Base-by-base conservation (phyloP, 2,329 filamentous ascomycete genomes). In the Akanthomyces uredinophilus region DNA sequence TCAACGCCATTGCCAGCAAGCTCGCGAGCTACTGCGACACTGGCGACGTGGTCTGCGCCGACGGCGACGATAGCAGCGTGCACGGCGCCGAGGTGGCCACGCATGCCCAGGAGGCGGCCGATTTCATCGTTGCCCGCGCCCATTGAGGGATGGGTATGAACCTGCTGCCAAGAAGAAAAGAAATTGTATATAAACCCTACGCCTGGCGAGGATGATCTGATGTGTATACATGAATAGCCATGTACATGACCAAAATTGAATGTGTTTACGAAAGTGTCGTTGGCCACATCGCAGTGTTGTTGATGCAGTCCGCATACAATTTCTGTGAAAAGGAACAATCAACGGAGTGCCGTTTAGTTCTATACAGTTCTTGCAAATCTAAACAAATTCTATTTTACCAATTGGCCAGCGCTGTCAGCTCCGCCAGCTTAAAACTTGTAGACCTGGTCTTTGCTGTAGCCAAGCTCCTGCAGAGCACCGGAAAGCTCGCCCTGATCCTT, bases 401-500 rank as follows among this genome's bases (percentile, higher is more conserved):
- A 1, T n/a, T n/a, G n/a, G n/a, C 13, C 35, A 20, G 4, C 35
- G n/a, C n/a, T n/a, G n/a, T n/a, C 27, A 37, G 50, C 29, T 18
- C 5, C 14, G 8, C 2, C 24, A 41, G 4, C 53, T 65, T 81
- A 96, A 72, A 96, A 96, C 84, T 98, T 98, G 83, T 91, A 96
- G 41, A 98, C 93, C 81, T 98, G 95, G 64, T 98, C 81, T 56
- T 74, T 66, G 32, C 66, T 71, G 70, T 83, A 83, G 53, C 92
- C 92, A 43, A 97, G 81, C 70, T 96, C 91, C 79, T 92, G 89
- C 67, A 99, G 81, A 66, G 88, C 81, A 66, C 91, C 95, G 10
- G 80, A 81, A 67, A 99, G 82, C 79, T 98, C 94, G 68, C 95
- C 95, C 80, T 99, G 95, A 75, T 99, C 92, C 70, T 85, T 83